A percentile compares a stretch with the other conserved stretches of the same genome.
Conservation (phyloP, 768 basidiomycete genomes). For the Lactifluus echinatus region DNA sequence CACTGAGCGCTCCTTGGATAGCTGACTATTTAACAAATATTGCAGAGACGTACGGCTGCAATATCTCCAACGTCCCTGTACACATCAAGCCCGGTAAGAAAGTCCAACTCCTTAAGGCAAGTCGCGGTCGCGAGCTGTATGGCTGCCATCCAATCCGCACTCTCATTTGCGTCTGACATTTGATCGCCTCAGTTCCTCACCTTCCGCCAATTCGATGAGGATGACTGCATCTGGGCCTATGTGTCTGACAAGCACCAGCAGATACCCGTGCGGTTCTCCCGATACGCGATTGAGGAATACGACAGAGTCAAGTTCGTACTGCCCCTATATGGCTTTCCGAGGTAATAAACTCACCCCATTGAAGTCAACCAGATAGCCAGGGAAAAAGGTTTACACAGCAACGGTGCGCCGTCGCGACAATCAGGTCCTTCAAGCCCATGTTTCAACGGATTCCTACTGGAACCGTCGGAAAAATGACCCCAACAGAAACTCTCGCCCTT, state of each 20-base stretch:
- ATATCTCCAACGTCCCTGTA: constrained; percentile 30
- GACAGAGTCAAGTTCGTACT: constrained; percentile 29
- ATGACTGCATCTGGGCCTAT: constrained; percentile 50
- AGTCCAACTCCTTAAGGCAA: constrained; percentile 53
- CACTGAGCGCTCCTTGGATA: constrained; percentile 46
- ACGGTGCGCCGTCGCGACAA: constrained; percentile 38
- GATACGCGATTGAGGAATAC: constrained; percentile 40
- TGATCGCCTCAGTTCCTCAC: constrained; percentile 43
- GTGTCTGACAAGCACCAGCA: constrained; percentile 48
- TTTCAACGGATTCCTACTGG: constrained; percentile 45
- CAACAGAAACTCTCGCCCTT: constrained; percentile 38
- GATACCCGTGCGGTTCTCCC: constrained; percentile 48
- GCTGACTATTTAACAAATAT: constrained; percentile 39
- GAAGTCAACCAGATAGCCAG: constrained; percentile 22
- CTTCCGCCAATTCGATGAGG: constrained; percentile 31
- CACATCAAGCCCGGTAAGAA: constrained; percentile 35
- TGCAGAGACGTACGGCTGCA: constrained; percentile 45
- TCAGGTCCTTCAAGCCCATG: constrained; percentile 43
- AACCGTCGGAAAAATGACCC: constrained; percentile 32
- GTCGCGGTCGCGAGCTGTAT: constrained; percentile 10
- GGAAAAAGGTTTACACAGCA: constrained; percentile 34
- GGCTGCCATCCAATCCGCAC: neutral
- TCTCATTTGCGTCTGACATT: neutral
- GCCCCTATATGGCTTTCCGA: neutral
- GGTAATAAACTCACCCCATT: neutral